phyloP scores from a whole-genome alignment of 208 protist species.

The Entamoeba invadens region DNA sequence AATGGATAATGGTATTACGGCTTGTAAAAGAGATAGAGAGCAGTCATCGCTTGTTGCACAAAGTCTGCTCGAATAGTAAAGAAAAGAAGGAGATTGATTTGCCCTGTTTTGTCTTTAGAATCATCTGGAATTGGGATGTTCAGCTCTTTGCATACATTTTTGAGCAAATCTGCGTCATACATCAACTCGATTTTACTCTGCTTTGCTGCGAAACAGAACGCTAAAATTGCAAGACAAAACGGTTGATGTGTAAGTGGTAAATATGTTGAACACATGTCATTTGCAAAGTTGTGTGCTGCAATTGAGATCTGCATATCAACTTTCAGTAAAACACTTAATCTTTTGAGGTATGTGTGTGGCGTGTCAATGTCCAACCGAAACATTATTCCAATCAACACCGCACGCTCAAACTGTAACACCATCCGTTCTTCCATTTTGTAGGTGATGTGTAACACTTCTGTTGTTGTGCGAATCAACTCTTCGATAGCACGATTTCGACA shows the following conservation, averaged over 20 bases:
- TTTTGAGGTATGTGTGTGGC: background rate
- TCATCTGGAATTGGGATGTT: background rate
- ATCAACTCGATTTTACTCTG: background rate
- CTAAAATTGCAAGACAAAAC: background rate
- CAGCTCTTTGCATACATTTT: background rate
- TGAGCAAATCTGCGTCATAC: background rate
- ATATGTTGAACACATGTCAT: background rate
- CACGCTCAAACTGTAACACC: background rate
- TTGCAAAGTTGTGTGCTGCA: background rate
- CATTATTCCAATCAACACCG: background rate
- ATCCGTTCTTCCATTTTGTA: background rate
- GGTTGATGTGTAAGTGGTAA: background rate
- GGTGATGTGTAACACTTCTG: background rate
- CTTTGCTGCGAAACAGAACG: background rate
- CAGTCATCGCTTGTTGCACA: background rate
- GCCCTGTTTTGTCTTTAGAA: background rate
- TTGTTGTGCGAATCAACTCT: background rate
- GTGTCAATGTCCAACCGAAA: background rate
- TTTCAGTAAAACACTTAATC: background rate
- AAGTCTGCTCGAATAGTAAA: background rate
- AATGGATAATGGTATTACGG: no score
- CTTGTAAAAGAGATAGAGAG: background rate
- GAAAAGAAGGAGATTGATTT: background rate
- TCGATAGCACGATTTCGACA: background rate
- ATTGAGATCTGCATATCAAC: background rate